Conservation (phyloP, 73 alveolate genomes). For the Durusdinium trenchii region DNA sequence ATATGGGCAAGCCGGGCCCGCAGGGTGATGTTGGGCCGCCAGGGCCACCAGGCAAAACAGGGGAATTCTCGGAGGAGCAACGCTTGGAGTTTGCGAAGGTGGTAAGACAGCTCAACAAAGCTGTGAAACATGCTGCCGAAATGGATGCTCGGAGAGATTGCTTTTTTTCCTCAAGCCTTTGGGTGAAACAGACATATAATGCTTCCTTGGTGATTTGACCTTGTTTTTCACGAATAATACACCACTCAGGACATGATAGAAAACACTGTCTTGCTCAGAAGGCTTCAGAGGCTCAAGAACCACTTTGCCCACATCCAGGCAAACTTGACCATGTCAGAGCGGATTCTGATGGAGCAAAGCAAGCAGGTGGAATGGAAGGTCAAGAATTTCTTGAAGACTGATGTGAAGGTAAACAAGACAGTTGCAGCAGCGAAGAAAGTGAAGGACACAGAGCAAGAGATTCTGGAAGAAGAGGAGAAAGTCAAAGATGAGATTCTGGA, state of each 20-base stretch:
- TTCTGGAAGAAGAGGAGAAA: conserved; percentile 54
- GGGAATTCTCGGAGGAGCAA: conserved; percentile 27
- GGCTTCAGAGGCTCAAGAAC: conserved; percentile 63
- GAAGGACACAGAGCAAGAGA: conserved; percentile 52
- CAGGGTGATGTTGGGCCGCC: not conserved
- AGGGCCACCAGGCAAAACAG: not conserved
- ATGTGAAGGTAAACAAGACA: conserved; percentile 66
- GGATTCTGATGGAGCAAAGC: conserved; percentile 60
- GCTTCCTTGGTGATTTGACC: not conserved
- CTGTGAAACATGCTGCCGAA: conserved; percentile 74
- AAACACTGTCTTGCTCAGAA: conserved; percentile 48
- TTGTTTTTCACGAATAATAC: not conserved
- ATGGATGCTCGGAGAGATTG: conserved; percentile 14
- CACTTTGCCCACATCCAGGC: conserved; percentile 51
- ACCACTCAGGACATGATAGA: conserved; percentile 44
- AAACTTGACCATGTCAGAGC: conserved; percentile 14
- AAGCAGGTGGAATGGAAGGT: conserved; percentile 86
- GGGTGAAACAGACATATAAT: too few relatives aligned
- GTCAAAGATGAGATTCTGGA: conserved; percentile 63
- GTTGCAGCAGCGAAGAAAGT: conserved; percentile 79
- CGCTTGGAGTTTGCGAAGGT: conserved; percentile 44
- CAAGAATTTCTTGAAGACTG: conserved; percentile 62
- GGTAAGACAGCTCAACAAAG: conserved; percentile 59
- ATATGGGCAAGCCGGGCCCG: not conserved
- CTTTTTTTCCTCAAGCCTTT: too few relatives aligned